Conservation (phyloP, 1,284 basidiomycete genomes). For the Puccinia polysora region DNA sequence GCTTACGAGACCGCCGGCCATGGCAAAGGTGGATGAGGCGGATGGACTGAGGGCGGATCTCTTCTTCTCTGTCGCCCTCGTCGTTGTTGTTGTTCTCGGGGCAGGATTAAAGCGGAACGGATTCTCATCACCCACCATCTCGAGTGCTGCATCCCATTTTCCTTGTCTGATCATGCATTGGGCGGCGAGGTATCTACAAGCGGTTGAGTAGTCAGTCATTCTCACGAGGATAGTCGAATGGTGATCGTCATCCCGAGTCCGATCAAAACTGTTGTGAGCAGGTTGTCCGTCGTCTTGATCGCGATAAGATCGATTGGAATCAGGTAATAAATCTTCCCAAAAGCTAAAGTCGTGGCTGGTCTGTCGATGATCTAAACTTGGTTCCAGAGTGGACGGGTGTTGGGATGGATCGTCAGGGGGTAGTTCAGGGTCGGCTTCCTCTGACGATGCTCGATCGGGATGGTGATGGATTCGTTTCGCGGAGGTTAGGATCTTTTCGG, state of each 20-base stretch:
- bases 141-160: slow-evolving; percentile 85
- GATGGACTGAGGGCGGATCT: not conserved
- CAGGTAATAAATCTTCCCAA: not conserved
- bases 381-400: not conserved
- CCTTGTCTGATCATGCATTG: slow-evolving; percentile 90
- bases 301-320: not conserved
- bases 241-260: not conserved
- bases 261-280: not conserved
- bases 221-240: slow-evolving; percentile 44
- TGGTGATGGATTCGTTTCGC: slow-evolving; percentile 52
- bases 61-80: not conserved
- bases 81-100: slow-evolving; percentile 45
- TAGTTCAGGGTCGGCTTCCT: slow-evolving; percentile 30
- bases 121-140: slow-evolving; percentile 86
- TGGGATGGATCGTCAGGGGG: not conserved
- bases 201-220: slow-evolving; percentile 82
- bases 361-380: not conserved
- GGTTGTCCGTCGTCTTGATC: not conserved
- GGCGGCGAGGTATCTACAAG: slow-evolving; percentile 87
- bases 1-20: not conserved
- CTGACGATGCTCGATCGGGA: no score
- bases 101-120: slow-evolving; percentile 61
- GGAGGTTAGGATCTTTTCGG: slow-evolving; percentile 77
- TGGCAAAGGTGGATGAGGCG: slow-evolving; percentile 15
- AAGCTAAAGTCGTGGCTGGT: slow-evolving; percentile 17